Evolutionary conservation across 2,329 filamentous ascomycete species (phyloP), one percentile per base, ranked within the genome.

Genomic region (Talaromyces verruculosus): DNA sequence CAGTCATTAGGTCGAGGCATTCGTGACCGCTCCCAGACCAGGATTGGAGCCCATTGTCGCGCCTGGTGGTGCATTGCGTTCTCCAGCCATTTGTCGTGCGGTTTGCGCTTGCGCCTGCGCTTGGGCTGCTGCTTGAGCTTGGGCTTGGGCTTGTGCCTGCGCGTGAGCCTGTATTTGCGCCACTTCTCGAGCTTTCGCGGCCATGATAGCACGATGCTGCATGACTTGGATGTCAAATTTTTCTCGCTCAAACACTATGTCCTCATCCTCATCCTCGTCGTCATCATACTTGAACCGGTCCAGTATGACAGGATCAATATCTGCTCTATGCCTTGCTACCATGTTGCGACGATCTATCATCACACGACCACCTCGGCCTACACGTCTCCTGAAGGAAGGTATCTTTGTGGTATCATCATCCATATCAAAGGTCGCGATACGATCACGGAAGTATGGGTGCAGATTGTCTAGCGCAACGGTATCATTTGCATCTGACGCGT

Each of bases 251-350:
- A 93, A 93, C 67, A 88, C 83, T 28, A 89, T 84, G 64, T 89
- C 87, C 65, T 93, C 91, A 62, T 93, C 92, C 68, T 90, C 89
- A 68, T 93, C 91, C 68, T 93, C 91, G 72, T 96, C 91, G 30
- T 89, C 89, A 73, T 96, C 92, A 79, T 92, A 96, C 79, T 93
- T 96, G 86, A 91, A 97, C 68, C 89, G 86, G 74, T 94, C 91
- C 65, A 84, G 79, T 60, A 83, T 84, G 78, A 73, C 77, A 77
- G 76, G 79, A 69, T 81, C 79, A 71, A 78, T 71, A 19, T 79
- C 74, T 78, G 81, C 67, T 82, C 80, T 80, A 72, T 75, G 78
- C 61, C 82, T 84, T 51, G 85, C 77, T 68, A 82, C 84, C 74
- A 92, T 82, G 65, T 89, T 88, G 71, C 91, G 88, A 71, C 93